A percentile compares a stretch with the other conserved stretches of the same genome.
Evolutionary conservation across 768 basidiomycete genomes (phyloP).

Genomic region (Punctularia strigosozonata): DNA sequence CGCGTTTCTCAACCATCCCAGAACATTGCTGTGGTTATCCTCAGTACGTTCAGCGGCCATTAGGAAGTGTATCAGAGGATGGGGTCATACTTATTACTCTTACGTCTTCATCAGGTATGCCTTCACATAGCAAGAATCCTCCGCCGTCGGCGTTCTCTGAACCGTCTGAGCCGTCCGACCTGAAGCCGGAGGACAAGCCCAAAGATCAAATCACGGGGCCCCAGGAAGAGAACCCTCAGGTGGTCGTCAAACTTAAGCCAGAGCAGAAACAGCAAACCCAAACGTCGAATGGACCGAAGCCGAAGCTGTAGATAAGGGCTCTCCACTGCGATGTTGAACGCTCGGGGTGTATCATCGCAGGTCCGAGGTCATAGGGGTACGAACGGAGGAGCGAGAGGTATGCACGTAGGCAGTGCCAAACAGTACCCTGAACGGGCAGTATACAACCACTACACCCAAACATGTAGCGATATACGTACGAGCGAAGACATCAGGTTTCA

Average conservation of each 20-base stretch:
- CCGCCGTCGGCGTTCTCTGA: slow-evolving; percentile 14
- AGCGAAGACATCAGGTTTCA: too few species aligned
- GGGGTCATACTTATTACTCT: neutral
- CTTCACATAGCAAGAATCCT: slow-evolving; percentile 7
- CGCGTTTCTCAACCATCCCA: neutral
- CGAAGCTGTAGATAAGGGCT: too few species aligned
- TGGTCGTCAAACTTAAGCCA: too few species aligned
- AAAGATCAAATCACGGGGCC: slow-evolving; percentile 11
- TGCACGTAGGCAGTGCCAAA: too few species aligned
- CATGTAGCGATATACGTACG: too few species aligned
- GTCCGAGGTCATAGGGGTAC: too few species aligned
- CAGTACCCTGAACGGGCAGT: too few species aligned
- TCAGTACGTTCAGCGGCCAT: neutral
- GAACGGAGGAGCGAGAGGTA: too few species aligned
- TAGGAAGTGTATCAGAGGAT: neutral
- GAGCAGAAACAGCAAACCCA: slow-evolving; percentile 2
- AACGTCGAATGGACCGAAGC: neutral
- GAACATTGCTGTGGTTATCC: neutral
- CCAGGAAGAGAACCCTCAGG: slow-evolving; percentile 23
- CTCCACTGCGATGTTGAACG: too few species aligned
- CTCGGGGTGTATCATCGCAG: too few species aligned
- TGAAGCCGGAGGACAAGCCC: slow-evolving; percentile 15
- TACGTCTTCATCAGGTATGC: neutral
- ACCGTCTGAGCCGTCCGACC: slow-evolving; percentile 18
- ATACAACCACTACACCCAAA: too few species aligned